Base-by-base conservation (phyloP, 163 green algal species). In the Botryococcus braunii region DNA sequence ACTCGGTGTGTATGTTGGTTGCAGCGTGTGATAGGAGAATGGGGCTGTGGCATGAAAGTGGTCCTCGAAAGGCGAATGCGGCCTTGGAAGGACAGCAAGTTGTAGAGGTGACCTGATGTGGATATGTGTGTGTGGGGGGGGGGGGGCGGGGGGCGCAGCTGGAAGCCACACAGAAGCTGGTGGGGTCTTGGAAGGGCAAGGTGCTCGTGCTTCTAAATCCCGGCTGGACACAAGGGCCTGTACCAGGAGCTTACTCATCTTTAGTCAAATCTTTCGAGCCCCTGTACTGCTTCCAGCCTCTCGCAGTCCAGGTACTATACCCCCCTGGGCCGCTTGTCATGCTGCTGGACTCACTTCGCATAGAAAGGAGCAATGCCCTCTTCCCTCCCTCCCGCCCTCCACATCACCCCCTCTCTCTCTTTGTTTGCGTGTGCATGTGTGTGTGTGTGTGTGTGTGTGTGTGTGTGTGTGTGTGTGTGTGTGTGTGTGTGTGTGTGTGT, bases 281-380 rank as follows among this genome's bases (percentile, higher is more conserved):
- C 23, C 56, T 84, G 9, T 86, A 86, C 72, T 77, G 68, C 67
- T 86, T 86, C 39, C n/a, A 80, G 29, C 80, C 80, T 1, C 50
- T 86, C 4, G 62, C 60, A 27, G 66, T 86, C 6, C 78, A 85
- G 65, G 78, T 79, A n/a, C 31, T 69, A 40, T n/a, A n/a, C n/a
- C n/a, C n/a, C n/a, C n/a, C n/a, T n/a, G n/a, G 9, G 1, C 29
- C n/a, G 62, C 62, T 37, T 41, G 4, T 40, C 46, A 5, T 17
- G 50, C 58, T 27, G 35, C 11, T 59, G 5, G 29, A 38, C 9
- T 69, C 35, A 35, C 9, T 13, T 9, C 56, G 9, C 13, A 37
- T 38, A 57, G 61, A 25, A 25, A 65, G 21, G 21, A 38, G 25
- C 7, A 23, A 56, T 23, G 8, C 8, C 21, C 37, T 56, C 21